These are phyloP conservation scores for Bruguiera sexangula DNA, from an alignment of 345 rosid species.

Conservation along the genomic window DNA sequence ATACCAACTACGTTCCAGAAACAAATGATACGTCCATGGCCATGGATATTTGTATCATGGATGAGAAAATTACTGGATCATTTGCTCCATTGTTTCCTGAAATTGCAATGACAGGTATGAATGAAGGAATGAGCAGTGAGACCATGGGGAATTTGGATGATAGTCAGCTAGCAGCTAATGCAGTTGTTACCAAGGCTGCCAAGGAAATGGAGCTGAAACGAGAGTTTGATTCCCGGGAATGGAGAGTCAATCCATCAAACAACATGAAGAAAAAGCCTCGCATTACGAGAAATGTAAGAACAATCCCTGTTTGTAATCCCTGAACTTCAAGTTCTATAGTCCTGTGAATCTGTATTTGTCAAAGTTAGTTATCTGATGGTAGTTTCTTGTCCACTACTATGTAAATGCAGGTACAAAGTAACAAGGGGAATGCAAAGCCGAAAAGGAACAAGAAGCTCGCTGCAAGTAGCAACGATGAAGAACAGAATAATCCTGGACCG, in stretches of 20 bases:
- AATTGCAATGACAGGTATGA: conserved; percentile 22
- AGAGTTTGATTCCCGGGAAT: conserved; percentile 26
- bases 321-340: too few species aligned
- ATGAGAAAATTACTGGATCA: conserved; percentile 17
- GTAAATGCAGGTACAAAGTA: conserved; percentile 26
- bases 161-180: conserved; percentile 13
- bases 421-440: conserved; percentile 24
- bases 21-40: conserved; percentile 18
- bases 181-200: conserved; percentile 12
- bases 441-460: conserved; percentile 42
- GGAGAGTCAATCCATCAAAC: conserved; percentile 21
- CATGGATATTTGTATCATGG: conserved; percentile 32
- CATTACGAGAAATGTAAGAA: conserved; percentile 39
- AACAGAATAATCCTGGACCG: conserved; percentile 37
- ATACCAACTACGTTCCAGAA: conserved; percentile 18
- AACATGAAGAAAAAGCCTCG: conserved; percentile 36
- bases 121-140: conserved; percentile 11
- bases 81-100: conserved; percentile 16
- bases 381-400: neutral
- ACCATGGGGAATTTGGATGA: neutral
- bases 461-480: conserved; percentile 32
- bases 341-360: too few species aligned
- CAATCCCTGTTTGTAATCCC: neutral
- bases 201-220: conserved; percentile 38
- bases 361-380: neutral